Evolutionary conservation across 164 flowering plant species (phyloP).

Genomic region (Tinospora cordifolia): DNA sequence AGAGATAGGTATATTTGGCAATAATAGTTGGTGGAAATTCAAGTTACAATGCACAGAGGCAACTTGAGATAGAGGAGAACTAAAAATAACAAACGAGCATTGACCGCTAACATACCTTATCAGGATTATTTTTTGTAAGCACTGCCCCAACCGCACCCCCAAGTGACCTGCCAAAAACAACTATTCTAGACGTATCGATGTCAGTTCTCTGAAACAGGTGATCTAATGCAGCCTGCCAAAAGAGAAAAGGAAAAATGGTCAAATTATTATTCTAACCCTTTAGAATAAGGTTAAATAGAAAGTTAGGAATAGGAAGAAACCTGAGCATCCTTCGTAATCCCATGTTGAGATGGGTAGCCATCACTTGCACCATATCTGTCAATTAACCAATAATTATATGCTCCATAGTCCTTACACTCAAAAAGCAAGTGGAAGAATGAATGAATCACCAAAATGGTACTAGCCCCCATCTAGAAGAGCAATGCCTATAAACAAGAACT

Average conservation of each 20-base stretch:
- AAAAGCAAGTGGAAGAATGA: background rate
- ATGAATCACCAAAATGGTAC: background rate
- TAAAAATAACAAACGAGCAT: background rate
- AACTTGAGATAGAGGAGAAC: background rate
- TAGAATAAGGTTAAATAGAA: background rate
- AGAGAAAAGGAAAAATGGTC: constrained; percentile 1
- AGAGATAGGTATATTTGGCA: too few species aligned
- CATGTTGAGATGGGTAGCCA: constrained; percentile 91
- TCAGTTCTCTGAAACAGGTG: constrained; percentile 82
- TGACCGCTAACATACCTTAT: constrained; percentile 53
- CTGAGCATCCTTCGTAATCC: constrained; percentile 89
- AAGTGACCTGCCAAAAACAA: constrained; percentile 96
- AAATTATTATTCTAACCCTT: background rate
- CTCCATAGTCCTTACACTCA: background rate
- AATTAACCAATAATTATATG: constrained; percentile 9
- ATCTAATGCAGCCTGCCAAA: constrained; percentile 83
- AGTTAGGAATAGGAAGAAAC: constrained; percentile 24
- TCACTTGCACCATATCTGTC: constrained; percentile 94
- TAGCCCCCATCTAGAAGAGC: background rate
- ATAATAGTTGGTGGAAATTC: background rate
- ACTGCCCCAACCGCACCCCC: constrained; percentile 98
- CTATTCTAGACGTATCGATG: constrained; percentile 79
- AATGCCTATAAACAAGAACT: background rate
- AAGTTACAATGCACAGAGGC: background rate
- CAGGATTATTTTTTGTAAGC: constrained; percentile 81